These are phyloP conservation scores for Castanea sativa DNA, from an alignment of 306 rosid species.

Conservation along the genomic window DNA sequence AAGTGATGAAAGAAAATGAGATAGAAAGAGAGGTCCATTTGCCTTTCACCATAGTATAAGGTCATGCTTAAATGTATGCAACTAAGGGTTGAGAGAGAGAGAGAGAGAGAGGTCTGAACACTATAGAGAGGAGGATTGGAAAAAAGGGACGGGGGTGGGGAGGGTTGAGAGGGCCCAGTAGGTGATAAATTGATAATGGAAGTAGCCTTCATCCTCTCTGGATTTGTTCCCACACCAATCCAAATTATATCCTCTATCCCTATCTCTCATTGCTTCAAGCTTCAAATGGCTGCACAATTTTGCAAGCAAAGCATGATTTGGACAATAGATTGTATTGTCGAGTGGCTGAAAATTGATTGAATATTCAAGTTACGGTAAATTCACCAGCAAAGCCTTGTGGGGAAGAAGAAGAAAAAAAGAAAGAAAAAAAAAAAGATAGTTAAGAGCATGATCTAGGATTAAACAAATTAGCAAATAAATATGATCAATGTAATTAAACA, in stretches of 20 bases:
- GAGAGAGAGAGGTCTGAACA: conserved; percentile 23
- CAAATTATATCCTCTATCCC: conserved; percentile 32
- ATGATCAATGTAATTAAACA: not conserved
- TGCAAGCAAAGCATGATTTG: conserved; percentile 49
- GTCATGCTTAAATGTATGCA: conserved; percentile 31
- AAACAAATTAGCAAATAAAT: not conserved
- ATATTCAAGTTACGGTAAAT: not conserved
- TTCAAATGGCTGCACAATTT: conserved; percentile 34
- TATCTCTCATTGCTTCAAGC: conserved; percentile 49
- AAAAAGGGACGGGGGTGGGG: not conserved
- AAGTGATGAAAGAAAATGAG: conserved; percentile 38
- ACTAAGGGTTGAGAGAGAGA: conserved; percentile 15
- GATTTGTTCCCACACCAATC: conserved; percentile 48
- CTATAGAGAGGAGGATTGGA: conserved; percentile 14
- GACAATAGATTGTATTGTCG: conserved; percentile 32
- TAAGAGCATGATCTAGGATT: not conserved
- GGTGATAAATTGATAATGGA: conserved; percentile 41
- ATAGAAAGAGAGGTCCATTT: conserved; percentile 45
- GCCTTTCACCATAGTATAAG: conserved; percentile 35
- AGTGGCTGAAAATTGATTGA: conserved; percentile 17
- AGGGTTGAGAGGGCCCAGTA: conserved; percentile 34
- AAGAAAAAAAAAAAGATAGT: no score
- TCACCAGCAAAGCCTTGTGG: not conserved
- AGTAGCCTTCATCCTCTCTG: conserved; percentile 76
- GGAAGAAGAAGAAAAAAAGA: no score